phyloP scores from a whole-genome alignment of 2,329 filamentous ascomycete genomes.

The Aspergillus candidus region DNA sequence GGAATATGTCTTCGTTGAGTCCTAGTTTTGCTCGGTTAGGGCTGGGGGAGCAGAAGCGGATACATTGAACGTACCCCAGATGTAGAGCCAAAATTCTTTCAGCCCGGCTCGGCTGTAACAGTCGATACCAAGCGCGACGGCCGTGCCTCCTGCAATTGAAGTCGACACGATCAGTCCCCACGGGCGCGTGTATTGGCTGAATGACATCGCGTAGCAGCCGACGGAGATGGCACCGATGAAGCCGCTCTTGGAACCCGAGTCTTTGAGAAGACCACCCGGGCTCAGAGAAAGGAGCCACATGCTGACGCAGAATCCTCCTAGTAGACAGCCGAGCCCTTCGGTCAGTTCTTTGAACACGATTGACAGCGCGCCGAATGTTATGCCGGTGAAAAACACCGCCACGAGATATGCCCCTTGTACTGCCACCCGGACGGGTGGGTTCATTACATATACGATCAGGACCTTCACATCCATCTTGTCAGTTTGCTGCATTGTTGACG shows the following conservation, averaged over 20 bases:
- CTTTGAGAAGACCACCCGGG: slow-evolving; percentile 65
- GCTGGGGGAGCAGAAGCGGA: background rate
- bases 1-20: slow-evolving; percentile 74
- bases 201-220: slow-evolving; percentile 66
- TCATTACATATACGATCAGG: slow-evolving; percentile 84
- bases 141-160: slow-evolving; percentile 75
- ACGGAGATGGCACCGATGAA: slow-evolving; percentile 70
- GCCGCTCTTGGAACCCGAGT: slow-evolving; percentile 58
- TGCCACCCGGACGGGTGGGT: slow-evolving; percentile 64
- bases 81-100: slow-evolving; percentile 93
- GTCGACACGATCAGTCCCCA: slow-evolving; percentile 72
- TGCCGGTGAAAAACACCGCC: slow-evolving; percentile 65
- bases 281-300: slow-evolving; percentile 87
- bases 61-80: slow-evolving; percentile 58
- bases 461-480: slow-evolving; percentile 36
- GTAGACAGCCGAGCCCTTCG: slow-evolving; percentile 75
- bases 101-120: slow-evolving; percentile 84
- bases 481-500: too few relatives aligned
- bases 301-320: slow-evolving; percentile 76
- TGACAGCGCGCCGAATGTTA: slow-evolving; percentile 66
- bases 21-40: slow-evolving; percentile 29
- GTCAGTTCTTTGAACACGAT: slow-evolving; percentile 79
- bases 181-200: slow-evolving; percentile 68
- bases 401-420: slow-evolving; percentile 84
- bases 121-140: slow-evolving; percentile 76